phyloP scores from a whole-genome alignment of 176 grass and related monocot genomes.

The Rhynchospora pubera region DNA sequence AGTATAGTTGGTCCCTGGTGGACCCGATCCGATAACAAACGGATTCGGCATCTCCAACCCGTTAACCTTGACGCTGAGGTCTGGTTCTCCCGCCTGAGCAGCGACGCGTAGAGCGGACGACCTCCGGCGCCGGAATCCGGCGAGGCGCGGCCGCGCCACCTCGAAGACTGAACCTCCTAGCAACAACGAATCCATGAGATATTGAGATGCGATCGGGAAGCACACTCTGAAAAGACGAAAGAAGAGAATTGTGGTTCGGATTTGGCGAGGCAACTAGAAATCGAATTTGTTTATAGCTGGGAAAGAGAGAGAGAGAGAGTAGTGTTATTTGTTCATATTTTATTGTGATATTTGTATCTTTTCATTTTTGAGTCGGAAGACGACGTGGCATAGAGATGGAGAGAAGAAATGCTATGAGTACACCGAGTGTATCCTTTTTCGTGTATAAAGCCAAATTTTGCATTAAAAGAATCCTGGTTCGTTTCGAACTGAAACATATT shows the following conservation, averaged over 20 bases:
- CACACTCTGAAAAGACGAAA: neutral
- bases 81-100: slow-evolving; percentile 42
- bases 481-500: neutral
- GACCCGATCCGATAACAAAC: slow-evolving; percentile 96
- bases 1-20: slow-evolving; percentile 95
- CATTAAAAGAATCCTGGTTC: neutral
- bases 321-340: neutral
- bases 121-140: slow-evolving; percentile 27
- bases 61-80: slow-evolving; percentile 79
- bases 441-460: neutral
- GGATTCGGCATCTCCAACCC: slow-evolving; percentile 93
- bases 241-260: neutral
- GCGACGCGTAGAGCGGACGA: slow-evolving; percentile 14
- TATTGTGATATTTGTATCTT: neutral
- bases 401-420: neutral
- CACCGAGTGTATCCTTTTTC: too few relatives aligned
- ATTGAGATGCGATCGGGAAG: neutral
- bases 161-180: slow-evolving; percentile 40
- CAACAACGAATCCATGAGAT: slow-evolving; percentile 62
- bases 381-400: neutral
- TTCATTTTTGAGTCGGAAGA: neutral
- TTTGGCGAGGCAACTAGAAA: neutral
- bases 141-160: slow-evolving; percentile 21
- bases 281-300: neutral
- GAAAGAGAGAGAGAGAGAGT: neutral